A percentile compares a stretch with the other conserved stretches of the same genome.
Evolutionary conservation across 202 grass and related monocot genomes (phyloP).

Genomic region (Brachypodium distachyon): DNA sequence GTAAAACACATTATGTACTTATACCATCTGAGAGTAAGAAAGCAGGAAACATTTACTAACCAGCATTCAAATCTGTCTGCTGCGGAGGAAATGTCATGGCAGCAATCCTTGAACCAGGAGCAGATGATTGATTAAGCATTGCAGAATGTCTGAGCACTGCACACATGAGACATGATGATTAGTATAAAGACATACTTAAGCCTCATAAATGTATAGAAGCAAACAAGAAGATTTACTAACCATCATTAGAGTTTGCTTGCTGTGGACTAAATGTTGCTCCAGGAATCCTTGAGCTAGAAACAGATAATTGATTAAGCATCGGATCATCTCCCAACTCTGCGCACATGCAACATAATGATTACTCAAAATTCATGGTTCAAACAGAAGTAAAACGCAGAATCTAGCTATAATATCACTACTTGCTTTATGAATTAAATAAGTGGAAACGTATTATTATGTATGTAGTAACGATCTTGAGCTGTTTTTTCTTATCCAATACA

Average conservation of each 20-base stretch:
- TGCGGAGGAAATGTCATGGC: too few species aligned
- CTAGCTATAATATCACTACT: not conserved
- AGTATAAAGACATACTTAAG: not conserved
- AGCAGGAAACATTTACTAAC: not conserved
- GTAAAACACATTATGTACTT: too few species aligned
- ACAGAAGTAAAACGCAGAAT: not conserved
- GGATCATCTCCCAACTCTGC: too few species aligned
- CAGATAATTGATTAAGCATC: not conserved
- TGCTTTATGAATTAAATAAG: not conserved
- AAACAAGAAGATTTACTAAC: not conserved
- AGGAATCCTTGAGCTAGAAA: not conserved
- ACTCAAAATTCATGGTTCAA: not conserved
- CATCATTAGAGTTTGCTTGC: not conserved
- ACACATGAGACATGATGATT: not conserved
- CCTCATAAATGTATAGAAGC: not conserved
- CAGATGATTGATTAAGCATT: not conserved
- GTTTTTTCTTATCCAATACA: too few species aligned
- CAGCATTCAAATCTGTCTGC: not conserved
- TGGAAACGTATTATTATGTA: too few species aligned
- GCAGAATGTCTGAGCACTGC: not conserved
- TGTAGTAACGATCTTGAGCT: too few species aligned
- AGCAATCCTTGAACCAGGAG: not conserved
- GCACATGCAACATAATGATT: not conserved
- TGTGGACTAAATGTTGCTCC: not conserved
- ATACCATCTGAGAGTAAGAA: not conserved